Percentiles rank a stretch among this genome's conserved stretches.
These are phyloP conservation scores for Scleroderma bovista DNA, from an alignment of 768 basidiomycete genomes.

Conservation along the genomic window DNA sequence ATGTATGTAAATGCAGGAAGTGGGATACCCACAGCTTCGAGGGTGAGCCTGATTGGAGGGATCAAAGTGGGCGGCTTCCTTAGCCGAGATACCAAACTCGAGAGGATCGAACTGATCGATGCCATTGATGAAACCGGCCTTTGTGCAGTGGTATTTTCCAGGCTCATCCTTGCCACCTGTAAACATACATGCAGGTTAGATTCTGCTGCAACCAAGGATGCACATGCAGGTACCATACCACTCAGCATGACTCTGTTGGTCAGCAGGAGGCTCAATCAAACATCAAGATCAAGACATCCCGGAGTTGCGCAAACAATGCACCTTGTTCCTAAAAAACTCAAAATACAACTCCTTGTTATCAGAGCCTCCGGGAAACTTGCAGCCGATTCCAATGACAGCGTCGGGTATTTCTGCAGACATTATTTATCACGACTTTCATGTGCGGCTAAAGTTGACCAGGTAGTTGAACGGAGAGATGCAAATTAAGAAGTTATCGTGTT, in stretches of 20 bases:
- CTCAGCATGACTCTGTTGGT: conserved; percentile 26
- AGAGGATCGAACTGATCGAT: conserved; percentile 30
- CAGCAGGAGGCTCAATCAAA: conserved; percentile 18
- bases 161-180: conserved; percentile 27
- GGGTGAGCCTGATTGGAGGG: conserved; percentile 26
- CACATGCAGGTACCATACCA: conserved; percentile 22
- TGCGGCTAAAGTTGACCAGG: not conserved
- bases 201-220: not conserved
- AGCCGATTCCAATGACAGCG: conserved; percentile 28
- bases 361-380: conserved; percentile 28
- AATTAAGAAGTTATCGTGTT: not conserved
- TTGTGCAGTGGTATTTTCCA: conserved; percentile 25
- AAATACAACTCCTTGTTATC: conserved; percentile 27
- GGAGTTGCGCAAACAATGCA: not conserved
- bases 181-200: no score
- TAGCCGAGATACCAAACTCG: conserved; percentile 30
- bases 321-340: conserved; percentile 27
- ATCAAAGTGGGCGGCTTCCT: conserved; percentile 27
- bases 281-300: not conserved
- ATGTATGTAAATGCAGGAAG: not conserved
- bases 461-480: not conserved
- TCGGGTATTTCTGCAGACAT: conserved; percentile 28
- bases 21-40: conserved; percentile 20
- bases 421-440: not conserved
- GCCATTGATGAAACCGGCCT: conserved; percentile 25